Evolutionary conservation across 768 basidiomycete species (phyloP).

Genomic region (Asterophora parasitica): DNA sequence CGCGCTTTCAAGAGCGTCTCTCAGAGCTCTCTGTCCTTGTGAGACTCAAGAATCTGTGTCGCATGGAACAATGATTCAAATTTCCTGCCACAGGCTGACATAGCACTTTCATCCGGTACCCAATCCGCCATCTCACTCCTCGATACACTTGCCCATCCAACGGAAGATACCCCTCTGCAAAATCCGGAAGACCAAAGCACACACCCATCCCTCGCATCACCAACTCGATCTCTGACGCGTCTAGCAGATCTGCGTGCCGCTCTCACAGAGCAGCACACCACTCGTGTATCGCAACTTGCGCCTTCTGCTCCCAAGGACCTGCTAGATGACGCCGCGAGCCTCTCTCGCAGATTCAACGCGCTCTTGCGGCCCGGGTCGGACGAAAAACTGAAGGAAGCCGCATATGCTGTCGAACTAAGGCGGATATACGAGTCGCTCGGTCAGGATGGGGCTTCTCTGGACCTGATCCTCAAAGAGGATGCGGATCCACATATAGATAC

Average conservation of each 20-base stretch:
- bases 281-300: constrained; percentile 3
- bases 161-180: neutral
- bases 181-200: neutral
- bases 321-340: constrained; percentile 1
- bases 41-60: neutral
- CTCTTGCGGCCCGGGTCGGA: neutral
- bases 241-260: constrained; percentile 13
- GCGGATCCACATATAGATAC: neutral
- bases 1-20: constrained; percentile 19
- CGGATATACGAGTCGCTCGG: constrained; percentile 6
- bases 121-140: constrained; percentile 10
- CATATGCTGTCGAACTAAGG: constrained; percentile 12
- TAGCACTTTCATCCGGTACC: constrained; percentile 10
- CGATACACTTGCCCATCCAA: constrained; percentile 2
- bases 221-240: constrained; percentile 3
- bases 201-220: neutral
- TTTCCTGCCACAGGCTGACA: constrained; percentile 11
- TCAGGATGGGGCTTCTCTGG: neutral
- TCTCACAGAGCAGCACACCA: constrained; percentile 4
- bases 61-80: neutral
- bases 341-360: neutral
- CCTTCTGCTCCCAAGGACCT: neutral
- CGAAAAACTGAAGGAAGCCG: constrained; percentile 7
- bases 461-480: constrained; percentile 2
- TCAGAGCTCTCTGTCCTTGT: constrained; percentile 27